Conservation (phyloP, 2,329 filamentous ascomycete species). For the Didymella segeticola region DNA sequence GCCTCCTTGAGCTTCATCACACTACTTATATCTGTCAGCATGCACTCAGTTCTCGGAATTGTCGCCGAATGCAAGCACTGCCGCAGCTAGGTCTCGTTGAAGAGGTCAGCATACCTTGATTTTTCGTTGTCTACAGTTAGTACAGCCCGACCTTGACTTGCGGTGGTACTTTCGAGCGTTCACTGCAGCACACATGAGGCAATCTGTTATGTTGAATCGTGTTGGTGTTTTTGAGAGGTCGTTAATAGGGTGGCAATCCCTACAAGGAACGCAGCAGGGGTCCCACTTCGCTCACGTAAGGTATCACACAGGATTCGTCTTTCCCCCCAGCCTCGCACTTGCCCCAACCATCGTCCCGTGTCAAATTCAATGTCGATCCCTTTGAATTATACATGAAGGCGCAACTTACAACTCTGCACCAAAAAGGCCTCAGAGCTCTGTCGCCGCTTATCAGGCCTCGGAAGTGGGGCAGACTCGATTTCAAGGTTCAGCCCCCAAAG, state of each 20-base stretch:
- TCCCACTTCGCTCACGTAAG: no score
- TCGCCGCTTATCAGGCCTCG: background rate
- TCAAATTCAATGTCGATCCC: no score
- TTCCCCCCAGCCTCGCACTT: background rate
- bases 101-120: constrained; percentile 3
- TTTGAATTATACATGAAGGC: background rate
- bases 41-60: no score
- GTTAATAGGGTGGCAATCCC: background rate
- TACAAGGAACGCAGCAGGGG: background rate
- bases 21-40: constrained; percentile 8
- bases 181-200: background rate
- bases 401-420: background rate
- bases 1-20: constrained; percentile 6
- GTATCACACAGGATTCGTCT: background rate
- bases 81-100: background rate
- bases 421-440: background rate
- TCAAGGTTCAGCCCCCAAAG: constrained; percentile 2
- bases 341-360: background rate
- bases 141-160: constrained; percentile 8
- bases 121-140: constrained; percentile 10
- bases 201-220: background rate
- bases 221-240: background rate
- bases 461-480: constrained; percentile 10
- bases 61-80: background rate
- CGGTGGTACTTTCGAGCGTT: background rate